These are phyloP conservation scores for Rutstroemia sp. DNA, from an alignment of 2,329 filamentous ascomycete genomes.

Conservation along the genomic window DNA sequence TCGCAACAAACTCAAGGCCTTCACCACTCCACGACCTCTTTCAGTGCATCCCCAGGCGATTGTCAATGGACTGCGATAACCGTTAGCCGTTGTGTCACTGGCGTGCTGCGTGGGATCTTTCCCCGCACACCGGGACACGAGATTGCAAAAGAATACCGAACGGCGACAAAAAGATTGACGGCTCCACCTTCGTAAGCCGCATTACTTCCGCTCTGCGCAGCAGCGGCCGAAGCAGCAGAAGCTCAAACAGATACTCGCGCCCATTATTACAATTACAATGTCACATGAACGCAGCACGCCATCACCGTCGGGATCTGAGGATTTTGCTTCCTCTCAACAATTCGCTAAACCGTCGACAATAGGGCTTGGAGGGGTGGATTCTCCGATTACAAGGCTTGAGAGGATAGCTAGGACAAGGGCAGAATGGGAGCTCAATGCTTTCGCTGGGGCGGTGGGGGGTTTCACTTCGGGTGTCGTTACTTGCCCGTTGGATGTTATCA, in stretches of 20 bases:
- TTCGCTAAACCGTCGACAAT: conserved; percentile 14
- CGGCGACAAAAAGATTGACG: conserved; percentile 19
- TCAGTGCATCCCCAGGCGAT: conserved; percentile 1
- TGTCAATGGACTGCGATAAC: conserved; percentile 51
- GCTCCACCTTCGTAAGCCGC: neutral
- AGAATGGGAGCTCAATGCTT: conserved; percentile 66
- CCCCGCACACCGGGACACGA: conserved; percentile 48
- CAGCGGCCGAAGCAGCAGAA: conserved; percentile 17
- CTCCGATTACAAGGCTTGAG: conserved; percentile 39
- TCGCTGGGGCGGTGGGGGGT: conserved; percentile 82
- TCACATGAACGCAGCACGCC: conserved; percentile 36
- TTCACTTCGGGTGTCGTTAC: conserved; percentile 92
- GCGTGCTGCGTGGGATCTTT: conserved; percentile 51
- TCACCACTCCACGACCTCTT: neutral
- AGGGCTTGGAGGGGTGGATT: conserved; percentile 15
- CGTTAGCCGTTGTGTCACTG: conserved; percentile 45
- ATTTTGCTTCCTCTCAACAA: conserved; percentile 16
- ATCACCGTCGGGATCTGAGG: conserved; percentile 27
- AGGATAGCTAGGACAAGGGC: conserved; percentile 49
- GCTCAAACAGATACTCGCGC: conserved; percentile 31
- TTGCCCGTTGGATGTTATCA: conserved; percentile 96
- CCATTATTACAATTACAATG: conserved; percentile 33
- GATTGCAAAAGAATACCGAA: conserved; percentile 21
- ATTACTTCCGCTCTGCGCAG: neutral
- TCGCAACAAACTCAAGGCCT: neutral